Evolutionary conservation across 768 basidiomycete species (phyloP).

Genomic region (Dioszegia crocea): DNA sequence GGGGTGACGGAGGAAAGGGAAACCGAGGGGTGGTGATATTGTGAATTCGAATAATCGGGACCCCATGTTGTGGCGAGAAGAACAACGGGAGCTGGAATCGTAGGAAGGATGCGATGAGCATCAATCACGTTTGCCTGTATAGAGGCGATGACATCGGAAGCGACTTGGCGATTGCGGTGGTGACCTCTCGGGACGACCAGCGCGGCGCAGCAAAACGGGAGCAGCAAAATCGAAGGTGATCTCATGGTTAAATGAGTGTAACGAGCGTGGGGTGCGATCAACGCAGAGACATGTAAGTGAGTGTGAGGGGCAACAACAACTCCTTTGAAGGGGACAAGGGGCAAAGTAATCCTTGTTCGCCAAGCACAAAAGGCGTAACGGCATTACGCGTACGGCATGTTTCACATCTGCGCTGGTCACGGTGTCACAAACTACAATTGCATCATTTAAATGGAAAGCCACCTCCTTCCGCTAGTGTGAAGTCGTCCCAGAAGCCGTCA

Average conservation of each 20-base stretch:
- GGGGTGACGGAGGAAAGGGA: slow-evolving; percentile 1
- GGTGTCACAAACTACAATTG: neutral
- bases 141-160: neutral
- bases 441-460: slow-evolving; percentile 35
- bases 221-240: slow-evolving; percentile 3
- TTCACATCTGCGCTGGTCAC: neutral
- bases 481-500: slow-evolving; percentile 42
- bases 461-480: slow-evolving; percentile 31
- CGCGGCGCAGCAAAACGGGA: neutral
- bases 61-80: neutral
- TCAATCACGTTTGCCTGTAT: slow-evolving; percentile 3
- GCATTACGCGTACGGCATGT: neutral
- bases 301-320: neutral
- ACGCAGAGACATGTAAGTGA: neutral
- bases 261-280: slow-evolving; percentile 6
- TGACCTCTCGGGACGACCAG: slow-evolving; percentile 4
- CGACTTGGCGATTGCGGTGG: neutral
- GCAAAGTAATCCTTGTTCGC: neutral
- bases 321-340: neutral
- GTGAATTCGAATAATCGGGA: neutral
- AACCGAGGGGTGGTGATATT: slow-evolving; percentile 6
- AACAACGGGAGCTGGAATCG: neutral
- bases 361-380: neutral
- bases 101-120: neutral
- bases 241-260: neutral